phyloP scores from a whole-genome alignment of 129 eudicot species.

The Gnaphalium uliginosum region DNA sequence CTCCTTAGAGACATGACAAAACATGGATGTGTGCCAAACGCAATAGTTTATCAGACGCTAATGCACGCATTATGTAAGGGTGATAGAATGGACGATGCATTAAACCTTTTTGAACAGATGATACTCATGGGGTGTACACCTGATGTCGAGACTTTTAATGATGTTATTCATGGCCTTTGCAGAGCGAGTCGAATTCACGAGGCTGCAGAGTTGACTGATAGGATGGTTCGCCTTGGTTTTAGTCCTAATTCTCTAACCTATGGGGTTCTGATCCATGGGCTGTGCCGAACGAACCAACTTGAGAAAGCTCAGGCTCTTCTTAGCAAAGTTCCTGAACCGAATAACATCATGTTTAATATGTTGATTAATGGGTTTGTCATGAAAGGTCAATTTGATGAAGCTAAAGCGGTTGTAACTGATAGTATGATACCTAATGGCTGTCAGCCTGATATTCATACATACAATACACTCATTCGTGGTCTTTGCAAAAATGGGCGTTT shows the following conservation, averaged over 20 bases:
- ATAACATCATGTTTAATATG: constrained; percentile 61
- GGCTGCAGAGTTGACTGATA: constrained; percentile 79
- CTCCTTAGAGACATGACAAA: constrained; percentile 88
- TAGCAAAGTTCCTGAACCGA: constrained; percentile 77
- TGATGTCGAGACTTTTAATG: constrained; percentile 86
- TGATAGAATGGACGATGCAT: constrained; percentile 63
- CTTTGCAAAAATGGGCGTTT: constrained; percentile 57
- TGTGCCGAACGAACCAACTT: constrained; percentile 64
- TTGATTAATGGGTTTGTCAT: constrained; percentile 69
- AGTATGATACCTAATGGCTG: constrained; percentile 49
- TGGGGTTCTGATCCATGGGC: constrained; percentile 70
- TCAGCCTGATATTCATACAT: constrained; percentile 67
- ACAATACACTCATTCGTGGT: constrained; percentile 68
- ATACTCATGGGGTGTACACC: constrained; percentile 86
- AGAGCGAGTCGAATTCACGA: constrained; percentile 61
- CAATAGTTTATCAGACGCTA: constrained; percentile 77
- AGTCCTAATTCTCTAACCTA: constrained; percentile 68
- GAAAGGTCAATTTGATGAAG: constrained; percentile 69
- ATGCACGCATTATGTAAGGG: constrained; percentile 63
- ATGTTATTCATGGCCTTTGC: constrained; percentile 80
- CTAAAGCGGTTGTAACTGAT: constrained; percentile 50
- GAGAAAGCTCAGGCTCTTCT: constrained; percentile 67
- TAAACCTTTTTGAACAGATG: constrained; percentile 82
- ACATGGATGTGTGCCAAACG: constrained; percentile 87
- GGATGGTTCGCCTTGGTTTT: constrained; percentile 88